Evolutionary conservation across 1,284 basidiomycete genomes (phyloP).

Genomic region (Neolentinus lepideus): DNA sequence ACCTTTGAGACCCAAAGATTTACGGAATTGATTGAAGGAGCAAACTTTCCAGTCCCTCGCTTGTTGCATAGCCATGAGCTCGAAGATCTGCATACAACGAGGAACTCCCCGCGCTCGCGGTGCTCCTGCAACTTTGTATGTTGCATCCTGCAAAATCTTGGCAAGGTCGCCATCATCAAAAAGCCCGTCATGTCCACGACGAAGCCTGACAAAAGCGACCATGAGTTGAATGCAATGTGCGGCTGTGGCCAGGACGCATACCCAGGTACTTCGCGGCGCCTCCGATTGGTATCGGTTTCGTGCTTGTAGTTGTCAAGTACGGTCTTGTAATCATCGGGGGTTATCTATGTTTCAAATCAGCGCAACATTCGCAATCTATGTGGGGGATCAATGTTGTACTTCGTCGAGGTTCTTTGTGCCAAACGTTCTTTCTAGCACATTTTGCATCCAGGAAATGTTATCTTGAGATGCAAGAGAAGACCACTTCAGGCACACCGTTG

Average conservation of each 20-base stretch:
- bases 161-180: slow-evolving; percentile 40
- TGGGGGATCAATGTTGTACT: background rate
- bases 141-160: slow-evolving; percentile 32
- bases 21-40: slow-evolving; percentile 53
- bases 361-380: background rate
- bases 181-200: slow-evolving; percentile 22
- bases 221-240: background rate
- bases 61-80: slow-evolving; percentile 38
- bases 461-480: background rate
- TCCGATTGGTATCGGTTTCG: background rate
- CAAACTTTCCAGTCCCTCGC: slow-evolving; percentile 32
- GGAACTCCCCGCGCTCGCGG: slow-evolving; percentile 38
- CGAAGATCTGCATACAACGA: slow-evolving; percentile 32
- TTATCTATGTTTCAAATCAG: background rate
- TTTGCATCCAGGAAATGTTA: background rate
- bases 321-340: background rate
- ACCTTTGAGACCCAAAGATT: slow-evolving; percentile 38
- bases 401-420: background rate
- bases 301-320: background rate
- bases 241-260: background rate
- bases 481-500: background rate
- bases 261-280: background rate
- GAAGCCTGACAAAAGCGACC: slow-evolving; percentile 13
- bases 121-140: slow-evolving; percentile 33
- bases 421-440: background rate